Conservation (phyloP, 2,329 filamentous ascomycete species). For the Arachnomyces sp. region DNA sequence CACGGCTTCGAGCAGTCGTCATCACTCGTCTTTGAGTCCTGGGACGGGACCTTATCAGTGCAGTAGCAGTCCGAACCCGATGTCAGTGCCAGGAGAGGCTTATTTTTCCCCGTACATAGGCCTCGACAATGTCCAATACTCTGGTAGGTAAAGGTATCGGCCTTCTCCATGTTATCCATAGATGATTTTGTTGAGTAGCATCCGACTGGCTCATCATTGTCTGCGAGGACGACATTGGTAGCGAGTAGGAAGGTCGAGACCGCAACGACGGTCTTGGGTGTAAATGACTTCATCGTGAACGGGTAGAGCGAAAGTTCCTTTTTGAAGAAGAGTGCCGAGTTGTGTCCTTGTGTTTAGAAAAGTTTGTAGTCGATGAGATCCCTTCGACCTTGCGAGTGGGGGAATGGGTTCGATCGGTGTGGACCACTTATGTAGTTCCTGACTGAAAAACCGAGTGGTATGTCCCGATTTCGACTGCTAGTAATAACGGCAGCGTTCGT, state of each 20-base stretch:
- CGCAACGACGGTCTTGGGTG: conserved; percentile 18
- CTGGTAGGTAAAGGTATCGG: conserved; percentile 46
- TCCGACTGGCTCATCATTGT: conserved; percentile 29
- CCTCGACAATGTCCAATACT: conserved; percentile 49
- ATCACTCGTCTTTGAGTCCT: conserved; percentile 47
- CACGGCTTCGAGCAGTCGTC: conserved; percentile 59
- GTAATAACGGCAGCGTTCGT: no score
- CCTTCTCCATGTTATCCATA: conserved; percentile 42
- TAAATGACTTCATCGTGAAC: conserved; percentile 22
- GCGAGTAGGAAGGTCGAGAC: conserved; percentile 21
- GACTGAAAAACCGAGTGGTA: no score
- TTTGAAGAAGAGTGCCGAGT: conserved; percentile 3
- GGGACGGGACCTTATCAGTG: conserved; percentile 59
- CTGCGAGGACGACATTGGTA: conserved; percentile 5
- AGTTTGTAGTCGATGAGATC: background rate
- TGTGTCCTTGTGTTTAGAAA: conserved; percentile 1
- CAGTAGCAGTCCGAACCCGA: conserved; percentile 63
- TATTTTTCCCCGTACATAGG: conserved; percentile 40
- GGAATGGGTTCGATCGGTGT: conserved; percentile 1
- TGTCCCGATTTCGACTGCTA: no score
- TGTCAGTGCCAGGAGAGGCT: conserved; percentile 57
- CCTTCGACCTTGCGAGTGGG: no score
- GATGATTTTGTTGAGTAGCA: conserved; percentile 46
- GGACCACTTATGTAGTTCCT: background rate
- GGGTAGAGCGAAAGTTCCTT: no score